Base-by-base conservation (phyloP, 306 rosid species). In the Prunus mume region DNA sequence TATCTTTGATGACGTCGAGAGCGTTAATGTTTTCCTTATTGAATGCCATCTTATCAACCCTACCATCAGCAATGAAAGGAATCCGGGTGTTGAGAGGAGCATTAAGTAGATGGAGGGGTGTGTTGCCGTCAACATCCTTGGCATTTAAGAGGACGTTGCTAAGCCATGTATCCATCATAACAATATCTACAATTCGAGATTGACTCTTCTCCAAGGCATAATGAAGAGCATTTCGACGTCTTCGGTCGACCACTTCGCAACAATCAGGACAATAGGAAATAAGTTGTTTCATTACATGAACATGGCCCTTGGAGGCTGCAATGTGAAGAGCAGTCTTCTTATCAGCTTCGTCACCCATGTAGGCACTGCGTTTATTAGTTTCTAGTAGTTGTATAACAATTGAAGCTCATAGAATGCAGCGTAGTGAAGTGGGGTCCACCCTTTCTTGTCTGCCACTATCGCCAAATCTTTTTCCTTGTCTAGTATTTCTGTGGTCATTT, bases 181-280 rank as follows among this genome's bases (percentile, higher is more conserved):
- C 14, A 0, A 17, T 15, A 0, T 2, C 5, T 3, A 9, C 22
- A 6, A 24, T 3, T 6, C 7, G 11, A 0, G 7, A 0, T 22
- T 3, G 12, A 15, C 1, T 0, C 0, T 2, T 0, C 38, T 17
- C 0, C 2, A 34, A 10, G 2, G 28, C 41, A 9, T 12, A 14
- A 14, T 76, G 79, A 54, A 65, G 79, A 50, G 4, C 43, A 49
- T 75, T 65, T 4, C 34, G 49, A 13, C 12, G 6, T 8, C 24
- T 2, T 0, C 1, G 0, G n/a, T 75, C 72, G 2, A 52, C 72
- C 24, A 34, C 0, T 34, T 75, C 64, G 9, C 65, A 34, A 54
- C 73, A 51, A 25, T 66, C 67, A 2, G 57, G 79, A 32, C 73
- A 54, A 0, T 4, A 3, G 2, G 7, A 6, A 38, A 38, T 9